Base-by-base conservation (phyloP, 1,139 yeast genomes). In the Sugiyamaella sp. region DNA sequence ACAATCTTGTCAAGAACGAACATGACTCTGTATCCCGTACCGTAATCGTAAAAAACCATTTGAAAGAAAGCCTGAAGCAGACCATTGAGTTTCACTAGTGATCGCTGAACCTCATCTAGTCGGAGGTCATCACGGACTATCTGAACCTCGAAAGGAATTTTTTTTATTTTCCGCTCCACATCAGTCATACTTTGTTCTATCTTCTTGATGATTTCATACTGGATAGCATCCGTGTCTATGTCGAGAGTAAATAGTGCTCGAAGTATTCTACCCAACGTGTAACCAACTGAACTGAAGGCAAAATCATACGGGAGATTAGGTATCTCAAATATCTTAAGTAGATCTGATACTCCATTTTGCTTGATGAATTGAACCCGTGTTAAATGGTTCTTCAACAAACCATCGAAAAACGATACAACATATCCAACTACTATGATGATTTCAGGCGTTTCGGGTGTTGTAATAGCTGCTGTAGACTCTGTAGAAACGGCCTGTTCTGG, bases 251-350 rank as follows among this genome's bases (percentile, higher is more conserved):
- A 68, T 21, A 68, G 57, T 4, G 64, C 60, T 43, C 66, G 58
- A 22, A 66, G 48, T 3, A 66, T 57, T 22, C 54, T 51, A 27
- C 66, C 62, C 19, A 71, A 54, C 9, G 66, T 56, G 52, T 61
- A 61, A 3, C 70, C 69, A 2, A 70, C 63, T n/a, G 60, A 56
- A 6, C 69, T 62, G 43, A 60, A 64, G 2, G 71, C 68, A 57
- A 70, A 72, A 46, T 72, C 75, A 50, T 69, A 71, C 1, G 75
- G 73, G 25, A 72, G 57, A 40, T 64, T 59, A 1, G 62, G 63
- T 4, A 68, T 48, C 21, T 56, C 59, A 52, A 67, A 68, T 22
- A 70, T 57, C 8, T 56, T 52, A 9, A 71, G 53, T 27, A 72
- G 49, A 9, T 57, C 57, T 4, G 46, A 53, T 16, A 70, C 61